phyloP scores from a whole-genome alignment of 306 rosid genomes.

The Castanopsis chinensis region DNA sequence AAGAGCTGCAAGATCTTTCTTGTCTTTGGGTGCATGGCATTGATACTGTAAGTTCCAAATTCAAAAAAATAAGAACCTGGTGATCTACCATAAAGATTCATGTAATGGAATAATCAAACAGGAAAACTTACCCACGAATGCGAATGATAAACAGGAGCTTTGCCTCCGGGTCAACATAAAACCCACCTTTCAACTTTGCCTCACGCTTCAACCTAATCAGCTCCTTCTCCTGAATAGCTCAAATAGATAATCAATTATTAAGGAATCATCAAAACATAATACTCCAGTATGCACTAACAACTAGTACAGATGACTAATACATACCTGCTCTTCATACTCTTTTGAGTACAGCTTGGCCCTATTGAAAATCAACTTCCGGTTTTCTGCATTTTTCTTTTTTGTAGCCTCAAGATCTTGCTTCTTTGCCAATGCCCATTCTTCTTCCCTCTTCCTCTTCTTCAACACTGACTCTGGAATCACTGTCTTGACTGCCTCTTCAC shows the following conservation, averaged over 20 bases:
- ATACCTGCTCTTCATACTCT: slow-evolving; percentile 69
- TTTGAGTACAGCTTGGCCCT: slow-evolving; percentile 65
- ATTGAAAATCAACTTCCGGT: slow-evolving; percentile 60
- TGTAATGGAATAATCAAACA: neutral
- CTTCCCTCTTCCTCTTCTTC: slow-evolving; percentile 83
- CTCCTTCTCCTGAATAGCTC: too few relatives aligned
- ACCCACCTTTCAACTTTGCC: slow-evolving; percentile 72
- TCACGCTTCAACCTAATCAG: too few relatives aligned
- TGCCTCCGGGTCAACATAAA: slow-evolving; percentile 91
- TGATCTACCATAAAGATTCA: neutral
- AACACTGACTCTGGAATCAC: slow-evolving; percentile 72
- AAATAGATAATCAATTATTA: neutral
- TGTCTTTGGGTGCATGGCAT: slow-evolving; percentile 89
- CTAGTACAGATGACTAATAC: neutral
- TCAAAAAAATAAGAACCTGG: neutral
- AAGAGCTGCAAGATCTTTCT: slow-evolving; percentile 78
- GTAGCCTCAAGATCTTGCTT: slow-evolving; percentile 14
- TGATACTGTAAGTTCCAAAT: slow-evolving; percentile 55
- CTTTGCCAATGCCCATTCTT: slow-evolving; percentile 24
- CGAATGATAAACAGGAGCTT: slow-evolving; percentile 83
- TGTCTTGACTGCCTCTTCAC: slow-evolving; percentile 51
- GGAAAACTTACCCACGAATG: slow-evolving; percentile 71
- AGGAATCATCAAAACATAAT: too few relatives aligned
- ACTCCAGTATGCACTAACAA: neutral
- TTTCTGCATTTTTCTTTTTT: slow-evolving; percentile 64